phyloP scores from a whole-genome alignment of 2,329 filamentous ascomycete species.

The Xylaria sp. region DNA sequence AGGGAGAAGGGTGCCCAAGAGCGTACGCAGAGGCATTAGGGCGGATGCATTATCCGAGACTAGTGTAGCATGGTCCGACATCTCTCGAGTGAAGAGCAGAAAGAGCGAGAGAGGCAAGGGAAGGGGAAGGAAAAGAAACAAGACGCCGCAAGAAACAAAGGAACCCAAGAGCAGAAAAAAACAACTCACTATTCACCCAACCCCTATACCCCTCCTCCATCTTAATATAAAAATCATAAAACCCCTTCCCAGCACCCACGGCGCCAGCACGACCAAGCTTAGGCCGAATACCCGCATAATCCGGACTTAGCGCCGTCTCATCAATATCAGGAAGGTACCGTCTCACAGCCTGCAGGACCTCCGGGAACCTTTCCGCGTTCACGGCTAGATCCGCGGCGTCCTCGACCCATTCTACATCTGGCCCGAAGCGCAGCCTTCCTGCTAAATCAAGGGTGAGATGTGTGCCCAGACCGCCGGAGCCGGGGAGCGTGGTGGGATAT shows the following conservation, averaged over 20 bases:
- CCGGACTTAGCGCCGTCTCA: slow-evolving; percentile 67
- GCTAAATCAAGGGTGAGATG: slow-evolving; percentile 90
- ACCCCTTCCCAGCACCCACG: slow-evolving; percentile 68
- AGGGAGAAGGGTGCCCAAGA: not conserved
- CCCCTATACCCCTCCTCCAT: slow-evolving; percentile 78
- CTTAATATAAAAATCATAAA: slow-evolving; percentile 83
- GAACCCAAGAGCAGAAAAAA: no score
- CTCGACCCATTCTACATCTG: slow-evolving; percentile 93
- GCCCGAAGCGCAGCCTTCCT: slow-evolving; percentile 87
- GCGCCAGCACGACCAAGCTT: slow-evolving; percentile 71
- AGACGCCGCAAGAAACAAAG: no score
- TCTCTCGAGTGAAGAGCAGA: not conserved
- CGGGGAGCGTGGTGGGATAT: slow-evolving; percentile 85
- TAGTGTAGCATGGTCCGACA: not conserved
- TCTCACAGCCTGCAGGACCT: slow-evolving; percentile 76
- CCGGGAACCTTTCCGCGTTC: slow-evolving; percentile 64
- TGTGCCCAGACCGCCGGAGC: slow-evolving; percentile 84
- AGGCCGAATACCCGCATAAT: slow-evolving; percentile 91
- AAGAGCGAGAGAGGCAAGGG: not conserved
- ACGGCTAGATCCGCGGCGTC: slow-evolving; percentile 72
- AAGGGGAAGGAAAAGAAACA: no score
- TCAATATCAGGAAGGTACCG: slow-evolving; percentile 80
- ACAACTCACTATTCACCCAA: slow-evolving; percentile 72
- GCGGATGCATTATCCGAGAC: not conserved
- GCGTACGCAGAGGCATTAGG: no score